Evolutionary conservation across 1,284 basidiomycete species (phyloP).

Genomic region (Tilletia setariae): DNA sequence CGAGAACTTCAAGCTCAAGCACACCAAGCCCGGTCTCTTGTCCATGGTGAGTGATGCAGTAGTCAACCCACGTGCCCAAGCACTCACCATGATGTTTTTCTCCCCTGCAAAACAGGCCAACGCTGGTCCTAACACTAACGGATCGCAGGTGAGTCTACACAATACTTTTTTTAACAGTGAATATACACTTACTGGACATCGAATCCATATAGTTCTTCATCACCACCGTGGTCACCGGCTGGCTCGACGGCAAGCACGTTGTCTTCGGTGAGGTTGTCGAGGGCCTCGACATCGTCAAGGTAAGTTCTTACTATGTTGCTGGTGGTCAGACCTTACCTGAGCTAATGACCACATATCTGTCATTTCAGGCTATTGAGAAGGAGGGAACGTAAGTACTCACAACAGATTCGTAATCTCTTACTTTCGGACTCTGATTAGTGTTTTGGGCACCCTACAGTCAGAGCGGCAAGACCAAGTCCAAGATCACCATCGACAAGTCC

Average conservation of each 20-base stretch:
- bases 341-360: not conserved
- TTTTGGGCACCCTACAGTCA: slow-evolving; percentile 2
- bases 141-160: slow-evolving; percentile 26
- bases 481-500: slow-evolving; percentile 50
- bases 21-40: slow-evolving; percentile 44
- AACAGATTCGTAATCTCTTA: not conserved
- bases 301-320: slow-evolving; percentile 28
- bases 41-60: slow-evolving; percentile 25
- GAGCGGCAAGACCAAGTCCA: slow-evolving; percentile 44
- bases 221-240: slow-evolving; percentile 47
- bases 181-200: not conserved
- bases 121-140: slow-evolving; percentile 56
- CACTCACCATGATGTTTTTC: not conserved
- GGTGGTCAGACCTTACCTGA: no score
- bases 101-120: slow-evolving; percentile 20
- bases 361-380: slow-evolving; percentile 39
- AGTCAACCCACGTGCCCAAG: not conserved
- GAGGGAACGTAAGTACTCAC: slow-evolving; percentile 31
- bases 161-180: not conserved
- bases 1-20: slow-evolving; percentile 36
- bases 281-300: slow-evolving; percentile 48
- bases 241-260: slow-evolving; percentile 46
- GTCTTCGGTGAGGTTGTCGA: slow-evolving; percentile 49
- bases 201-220: slow-evolving; percentile 44
- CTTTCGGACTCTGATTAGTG: no score